A percentile compares a stretch with the other conserved stretches of the same genome.
phyloP scores from a whole-genome alignment of 108 stramenopile species.

The Nitzschia putrida region DNA sequence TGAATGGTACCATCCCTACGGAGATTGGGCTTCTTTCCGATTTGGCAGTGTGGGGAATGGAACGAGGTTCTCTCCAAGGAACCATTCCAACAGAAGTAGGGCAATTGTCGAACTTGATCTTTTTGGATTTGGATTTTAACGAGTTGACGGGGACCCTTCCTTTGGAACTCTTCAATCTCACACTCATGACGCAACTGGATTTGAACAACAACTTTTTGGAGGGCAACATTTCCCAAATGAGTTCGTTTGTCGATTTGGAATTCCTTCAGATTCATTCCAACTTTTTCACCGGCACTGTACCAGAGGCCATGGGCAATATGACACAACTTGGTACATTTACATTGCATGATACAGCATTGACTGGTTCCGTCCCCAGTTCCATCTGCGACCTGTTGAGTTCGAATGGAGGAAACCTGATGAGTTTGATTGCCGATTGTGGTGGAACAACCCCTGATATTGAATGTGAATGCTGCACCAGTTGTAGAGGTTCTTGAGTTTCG shows the following conservation, averaged over 20 bases:
- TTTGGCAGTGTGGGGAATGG: constrained; percentile 36
- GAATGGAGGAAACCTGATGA: constrained; percentile 14
- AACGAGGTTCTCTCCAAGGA: constrained; percentile 50
- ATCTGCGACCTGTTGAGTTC: constrained; percentile 33
- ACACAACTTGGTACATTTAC: constrained; percentile 41
- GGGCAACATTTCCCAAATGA: constrained; percentile 53
- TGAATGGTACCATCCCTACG: constrained; percentile 58
- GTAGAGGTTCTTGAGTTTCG: too few species aligned
- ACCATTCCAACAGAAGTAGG: constrained; percentile 66
- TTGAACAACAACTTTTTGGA: constrained; percentile 63
- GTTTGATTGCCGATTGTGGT: constrained; percentile 50
- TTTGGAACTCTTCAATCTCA: constrained; percentile 32
- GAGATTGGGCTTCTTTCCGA: constrained; percentile 34
- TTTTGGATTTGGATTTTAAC: constrained; percentile 53
- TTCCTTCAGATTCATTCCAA: constrained; percentile 48
- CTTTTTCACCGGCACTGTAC: constrained; percentile 51
- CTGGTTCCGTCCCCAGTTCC: constrained; percentile 38
- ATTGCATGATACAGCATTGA: constrained; percentile 31
- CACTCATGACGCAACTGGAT: constrained; percentile 41
- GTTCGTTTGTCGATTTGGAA: constrained; percentile 44
- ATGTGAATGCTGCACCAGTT: constrained; percentile 48
- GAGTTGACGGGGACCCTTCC: constrained; percentile 44
- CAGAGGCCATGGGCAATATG: constrained; percentile 48
- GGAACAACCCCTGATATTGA: constrained; percentile 27
- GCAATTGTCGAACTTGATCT: constrained; percentile 48